Evolutionary conservation across 305 asterid species (phyloP), one percentile per base, ranked within the genome.

Genomic region (Fraxinus xanthoxyloides): DNA sequence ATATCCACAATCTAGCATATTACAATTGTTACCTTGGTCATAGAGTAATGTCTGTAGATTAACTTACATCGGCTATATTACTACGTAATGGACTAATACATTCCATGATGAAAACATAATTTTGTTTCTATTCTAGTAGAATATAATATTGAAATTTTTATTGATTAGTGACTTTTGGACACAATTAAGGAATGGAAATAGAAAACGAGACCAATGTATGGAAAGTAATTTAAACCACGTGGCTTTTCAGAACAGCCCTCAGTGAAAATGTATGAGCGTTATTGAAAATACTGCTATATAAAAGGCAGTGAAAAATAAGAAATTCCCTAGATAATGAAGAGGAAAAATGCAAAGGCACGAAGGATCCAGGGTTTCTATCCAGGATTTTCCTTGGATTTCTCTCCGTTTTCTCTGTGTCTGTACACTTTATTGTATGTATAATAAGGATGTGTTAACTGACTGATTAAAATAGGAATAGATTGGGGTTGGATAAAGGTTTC

Each of bases 331-430:
- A 61, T 35, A 23, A 32, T 12, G 46, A 63, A 34, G 80, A 76
- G 67, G 79, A 28, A 32, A 79, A 35, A 36, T 28, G 72, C 34
- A 31, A 80, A 80, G 23, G 77, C 7, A 28, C 51, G 82, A 86
- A 82, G 85, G 87, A 89, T 87, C 82, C 88, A 90, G 90, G 90
- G 89, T 83, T 85, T 85, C 85, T 82, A 48, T 82, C 51, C 81
- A 85, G 86, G 88, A 86, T 79, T 80, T 75, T 13, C 76, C 48
- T 82, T 40, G 74, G 81, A 80, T 85, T 12, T 61, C 87, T 83
- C 17, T 76, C 73, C 24, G 28, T 2, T 28, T 4, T 30, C 43
- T 28, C 40, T 46, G 15, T 26, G 54, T 69, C 30, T 23, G 26
- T 51, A 23, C 32, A 31, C 75, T 4, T 15, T 73, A 79, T 28